Evolutionary conservation across 345 rosid genomes (phyloP).

Genomic region (Hibiscus tridactylites): DNA sequence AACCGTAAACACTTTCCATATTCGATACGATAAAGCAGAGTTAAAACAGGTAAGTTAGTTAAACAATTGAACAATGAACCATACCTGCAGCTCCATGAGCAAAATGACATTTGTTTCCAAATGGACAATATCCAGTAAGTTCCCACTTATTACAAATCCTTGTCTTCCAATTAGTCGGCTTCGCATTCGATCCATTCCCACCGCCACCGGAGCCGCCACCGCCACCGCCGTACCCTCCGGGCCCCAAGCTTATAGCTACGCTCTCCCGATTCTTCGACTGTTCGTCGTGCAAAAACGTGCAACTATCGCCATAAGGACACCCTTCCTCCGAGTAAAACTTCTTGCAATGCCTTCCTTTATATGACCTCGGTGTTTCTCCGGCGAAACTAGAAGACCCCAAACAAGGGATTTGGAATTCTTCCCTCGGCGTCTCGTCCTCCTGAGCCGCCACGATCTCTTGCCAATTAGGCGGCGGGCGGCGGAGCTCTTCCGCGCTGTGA

Average conservation of each 20-base stretch:
- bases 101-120: slow-evolving; percentile 92
- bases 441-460: slow-evolving; percentile 74
- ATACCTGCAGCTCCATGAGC: slow-evolving; percentile 75
- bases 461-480: slow-evolving; percentile 78
- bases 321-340: slow-evolving; percentile 94
- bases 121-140: slow-evolving; percentile 94
- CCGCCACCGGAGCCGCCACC: slow-evolving; percentile 30
- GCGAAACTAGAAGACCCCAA: slow-evolving; percentile 33
- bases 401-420: slow-evolving; percentile 84
- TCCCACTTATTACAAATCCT: slow-evolving; percentile 98
- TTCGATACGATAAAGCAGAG: too few species aligned
- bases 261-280: slow-evolving; percentile 90
- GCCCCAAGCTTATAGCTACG: slow-evolving; percentile 90
- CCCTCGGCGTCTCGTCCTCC: slow-evolving; percentile 50
- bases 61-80: too few species aligned
- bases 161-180: slow-evolving; percentile 97
- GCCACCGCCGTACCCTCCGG: slow-evolving; percentile 75
- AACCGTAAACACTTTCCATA: too few species aligned
- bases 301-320: slow-evolving; percentile 88
- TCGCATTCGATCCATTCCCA: slow-evolving; percentile 36
- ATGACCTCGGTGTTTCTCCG: slow-evolving; percentile 56
- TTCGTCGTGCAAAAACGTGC: slow-evolving; percentile 88
- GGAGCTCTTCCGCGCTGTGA: slow-evolving; percentile 81
- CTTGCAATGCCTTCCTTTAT: slow-evolving; percentile 89
- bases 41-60: too few species aligned